These are phyloP conservation scores for Fusarium udum DNA, from an alignment of 2,329 filamentous ascomycete genomes.

Conservation along the genomic window DNA sequence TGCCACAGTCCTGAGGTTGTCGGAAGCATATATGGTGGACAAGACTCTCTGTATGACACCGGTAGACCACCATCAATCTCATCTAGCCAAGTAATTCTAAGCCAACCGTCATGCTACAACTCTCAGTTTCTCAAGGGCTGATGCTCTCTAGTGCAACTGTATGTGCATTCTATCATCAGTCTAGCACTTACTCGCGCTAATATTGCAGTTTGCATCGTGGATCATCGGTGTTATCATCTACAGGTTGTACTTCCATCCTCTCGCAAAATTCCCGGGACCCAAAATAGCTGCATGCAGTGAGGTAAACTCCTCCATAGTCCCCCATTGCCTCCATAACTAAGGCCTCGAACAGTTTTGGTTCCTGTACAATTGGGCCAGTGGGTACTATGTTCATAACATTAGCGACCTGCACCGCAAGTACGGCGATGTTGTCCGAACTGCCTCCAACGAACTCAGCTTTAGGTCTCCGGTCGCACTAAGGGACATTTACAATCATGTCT, in stretches of 20 bases:
- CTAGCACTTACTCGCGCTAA: neutral
- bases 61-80: neutral
- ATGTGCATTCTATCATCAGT: neutral
- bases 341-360: neutral
- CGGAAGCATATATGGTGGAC: neutral
- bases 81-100: neutral
- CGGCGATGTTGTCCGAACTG: conserved; percentile 30
- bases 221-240: neutral
- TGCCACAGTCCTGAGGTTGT: neutral
- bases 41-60: too few relatives aligned
- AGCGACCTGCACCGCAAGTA: conserved; percentile 16
- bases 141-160: neutral
- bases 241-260: conserved; percentile 29
- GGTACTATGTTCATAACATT: neutral
- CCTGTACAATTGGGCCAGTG: neutral
- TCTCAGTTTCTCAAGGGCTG: neutral
- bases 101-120: neutral
- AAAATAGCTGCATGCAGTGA: conserved; percentile 31
- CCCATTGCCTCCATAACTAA: rapidly evolving
- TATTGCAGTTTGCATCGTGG: neutral
- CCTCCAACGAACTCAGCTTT: conserved; percentile 32
- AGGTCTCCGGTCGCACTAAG: conserved; percentile 12
- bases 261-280: conserved; percentile 36
- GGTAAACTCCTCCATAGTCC: neutral
- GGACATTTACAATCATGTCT: conserved; percentile 31